These are phyloP conservation scores for Theileria sp. DNA, from an alignment of 169 alveolate genomes.

Conservation along the genomic window DNA sequence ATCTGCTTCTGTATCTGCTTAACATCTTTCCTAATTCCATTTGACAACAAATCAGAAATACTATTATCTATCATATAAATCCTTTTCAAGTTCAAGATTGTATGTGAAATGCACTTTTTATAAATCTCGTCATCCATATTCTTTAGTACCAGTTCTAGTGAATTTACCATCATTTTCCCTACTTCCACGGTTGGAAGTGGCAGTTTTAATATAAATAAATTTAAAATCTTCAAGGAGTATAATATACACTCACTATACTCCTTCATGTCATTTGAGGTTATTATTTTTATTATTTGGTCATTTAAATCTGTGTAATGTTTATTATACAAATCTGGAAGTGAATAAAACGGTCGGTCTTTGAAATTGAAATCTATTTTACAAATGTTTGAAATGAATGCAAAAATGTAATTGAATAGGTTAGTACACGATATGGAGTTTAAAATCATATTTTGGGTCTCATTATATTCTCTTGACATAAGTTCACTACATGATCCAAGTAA, in stretches of 20 bases:
- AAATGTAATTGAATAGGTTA: background rate
- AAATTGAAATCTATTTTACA: background rate
- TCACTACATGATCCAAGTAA: conserved; percentile 9
- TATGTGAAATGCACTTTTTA: conserved; percentile 2
- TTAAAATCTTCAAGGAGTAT: conserved; percentile 28
- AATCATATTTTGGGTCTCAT: background rate
- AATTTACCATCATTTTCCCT: background rate
- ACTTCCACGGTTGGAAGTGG: background rate
- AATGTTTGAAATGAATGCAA: background rate
- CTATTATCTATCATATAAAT: background rate
- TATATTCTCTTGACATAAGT: conserved; percentile 17
- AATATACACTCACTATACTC: conserved; percentile 32
- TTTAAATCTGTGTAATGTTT: background rate
- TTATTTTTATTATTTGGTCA: background rate
- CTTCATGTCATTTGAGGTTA: background rate
- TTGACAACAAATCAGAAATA: background rate
- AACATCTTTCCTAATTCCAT: background rate
- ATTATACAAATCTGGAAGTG: background rate
- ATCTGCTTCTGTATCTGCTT: conserved; percentile 36
- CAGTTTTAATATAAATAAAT: conserved; percentile 5
- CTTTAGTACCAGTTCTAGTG: background rate
- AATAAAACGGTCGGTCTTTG: background rate
- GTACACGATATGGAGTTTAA: conserved; percentile 5
- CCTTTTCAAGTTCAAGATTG: background rate
- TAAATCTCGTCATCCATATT: conserved; percentile 13